Percentiles rank a stretch among this genome's conserved stretches.
phyloP scores from a whole-genome alignment of 2,329 filamentous ascomycete species.

The Ophiosphaerella herpotricha region DNA sequence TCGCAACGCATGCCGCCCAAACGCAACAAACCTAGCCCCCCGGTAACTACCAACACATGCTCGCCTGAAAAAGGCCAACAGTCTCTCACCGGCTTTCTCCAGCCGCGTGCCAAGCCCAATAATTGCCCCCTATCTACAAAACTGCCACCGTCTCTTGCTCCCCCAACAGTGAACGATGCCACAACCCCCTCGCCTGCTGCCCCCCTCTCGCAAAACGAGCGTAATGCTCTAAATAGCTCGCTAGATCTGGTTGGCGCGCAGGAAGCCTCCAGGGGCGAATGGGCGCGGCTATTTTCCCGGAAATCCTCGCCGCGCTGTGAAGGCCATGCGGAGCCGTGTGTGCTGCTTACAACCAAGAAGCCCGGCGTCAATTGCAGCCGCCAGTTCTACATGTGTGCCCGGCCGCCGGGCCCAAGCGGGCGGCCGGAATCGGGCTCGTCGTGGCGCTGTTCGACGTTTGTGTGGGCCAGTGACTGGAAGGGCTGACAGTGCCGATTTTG shows the following conservation, averaged over 20 bases:
- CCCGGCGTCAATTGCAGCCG: conserved; percentile 77
- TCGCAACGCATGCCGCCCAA: conserved; percentile 47
- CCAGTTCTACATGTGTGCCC: conserved; percentile 69
- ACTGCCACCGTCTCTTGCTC: conserved; percentile 1
- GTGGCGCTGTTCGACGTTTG: no score
- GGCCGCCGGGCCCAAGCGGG: no score
- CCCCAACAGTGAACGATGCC: conserved; percentile 1
- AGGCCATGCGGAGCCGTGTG: conserved; percentile 81
- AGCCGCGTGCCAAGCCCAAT: conserved; percentile 40
- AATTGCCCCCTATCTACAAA: conserved; percentile 7
- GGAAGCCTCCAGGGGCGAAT: no score
- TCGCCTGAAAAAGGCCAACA: conserved; percentile 56
- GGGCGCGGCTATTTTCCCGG: no score
- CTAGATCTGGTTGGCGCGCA: no score
- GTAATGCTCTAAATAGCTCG: no score
- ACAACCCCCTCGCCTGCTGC: conserved; percentile 3
- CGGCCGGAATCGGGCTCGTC: no score
- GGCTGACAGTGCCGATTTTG: no score
- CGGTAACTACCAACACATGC: conserved; percentile 15
- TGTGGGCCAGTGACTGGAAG: no score
- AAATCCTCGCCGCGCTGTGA: conserved; percentile 79
- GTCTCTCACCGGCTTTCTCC: conserved; percentile 76
- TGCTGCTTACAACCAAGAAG: conserved; percentile 84
- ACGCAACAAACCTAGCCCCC: conserved; percentile 53
- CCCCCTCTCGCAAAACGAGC: conserved; percentile 3